Percentiles rank a stretch among this genome's conserved stretches.
Conservation (phyloP, 2,329 filamentous ascomycete genomes). For the Colletotrichum endophyticum region DNA sequence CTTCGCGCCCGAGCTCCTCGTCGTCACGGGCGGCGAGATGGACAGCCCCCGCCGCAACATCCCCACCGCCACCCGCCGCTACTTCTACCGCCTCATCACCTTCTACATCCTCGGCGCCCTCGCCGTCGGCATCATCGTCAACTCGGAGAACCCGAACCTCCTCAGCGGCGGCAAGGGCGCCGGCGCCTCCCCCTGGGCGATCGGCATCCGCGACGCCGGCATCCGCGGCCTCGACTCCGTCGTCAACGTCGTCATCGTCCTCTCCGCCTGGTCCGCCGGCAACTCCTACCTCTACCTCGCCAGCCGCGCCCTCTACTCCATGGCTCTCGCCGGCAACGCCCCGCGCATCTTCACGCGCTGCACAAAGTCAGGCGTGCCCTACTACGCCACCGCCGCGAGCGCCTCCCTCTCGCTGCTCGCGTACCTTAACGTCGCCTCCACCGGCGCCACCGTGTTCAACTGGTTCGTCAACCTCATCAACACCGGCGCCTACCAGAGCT, state of each 20-base stretch:
- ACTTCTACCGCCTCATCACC: conserved; percentile 28
- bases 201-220: conserved; percentile 55
- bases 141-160: conserved; percentile 54
- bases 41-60: conserved; percentile 49
- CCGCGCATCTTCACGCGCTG: conserved; percentile 36
- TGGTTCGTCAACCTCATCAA: conserved; percentile 63
- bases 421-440: conserved; percentile 63
- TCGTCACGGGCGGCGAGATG: conserved; percentile 27
- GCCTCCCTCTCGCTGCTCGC: conserved; percentile 64
- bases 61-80: conserved; percentile 25
- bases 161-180: conserved; percentile 25
- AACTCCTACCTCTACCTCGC: conserved; percentile 61
- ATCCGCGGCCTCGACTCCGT: conserved; percentile 57
- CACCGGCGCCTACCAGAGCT: conserved; percentile 55
- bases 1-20: conserved; percentile 21
- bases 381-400: conserved; percentile 48
- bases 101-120: conserved; percentile 55
- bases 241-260: conserved; percentile 59
- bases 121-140: conserved; percentile 57
- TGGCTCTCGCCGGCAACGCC: conserved; percentile 57
- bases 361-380: conserved; percentile 39
- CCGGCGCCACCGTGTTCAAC: conserved; percentile 64
- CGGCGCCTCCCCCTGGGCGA: conserved; percentile 52
- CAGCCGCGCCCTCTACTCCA: conserved; percentile 57
- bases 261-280: conserved; percentile 55